phyloP scores from a whole-genome alignment of 192 early-diverging fungal species.

The Umbelopsis sp. region DNA sequence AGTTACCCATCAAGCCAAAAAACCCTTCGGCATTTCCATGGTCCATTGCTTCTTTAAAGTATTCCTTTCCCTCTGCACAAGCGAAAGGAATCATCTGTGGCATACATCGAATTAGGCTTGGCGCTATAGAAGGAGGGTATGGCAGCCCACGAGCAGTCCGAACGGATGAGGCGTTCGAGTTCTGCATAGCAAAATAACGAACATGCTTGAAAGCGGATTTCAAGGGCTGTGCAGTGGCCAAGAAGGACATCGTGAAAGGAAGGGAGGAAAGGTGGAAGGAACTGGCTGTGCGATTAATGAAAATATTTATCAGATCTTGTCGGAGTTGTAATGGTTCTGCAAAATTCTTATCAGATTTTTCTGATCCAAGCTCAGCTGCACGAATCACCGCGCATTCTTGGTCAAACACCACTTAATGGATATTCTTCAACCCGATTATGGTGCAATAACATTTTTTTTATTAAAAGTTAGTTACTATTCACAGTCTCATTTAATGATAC shows the following conservation, averaged over 20 bases:
- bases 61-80: slow-evolving; percentile 29
- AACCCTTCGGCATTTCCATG: slow-evolving; percentile 34
- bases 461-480: background rate
- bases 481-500: background rate
- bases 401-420: too few species aligned
- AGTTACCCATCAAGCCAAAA: slow-evolving; percentile 35
- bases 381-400: too few species aligned
- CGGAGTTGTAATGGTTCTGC: background rate
- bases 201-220: background rate
- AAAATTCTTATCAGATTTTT: slow-evolving; percentile 19
- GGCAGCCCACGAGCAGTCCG: too few species aligned
- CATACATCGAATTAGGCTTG: background rate
- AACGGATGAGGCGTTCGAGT: background rate
- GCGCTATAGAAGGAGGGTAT: too few species aligned
- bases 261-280: background rate
- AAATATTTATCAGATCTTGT: slow-evolving; percentile 11
- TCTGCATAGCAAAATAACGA: background rate
- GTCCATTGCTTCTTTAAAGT: slow-evolving; percentile 31
- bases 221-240: background rate
- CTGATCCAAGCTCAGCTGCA: background rate
- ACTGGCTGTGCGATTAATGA: too few species aligned
- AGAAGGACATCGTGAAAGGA: background rate
- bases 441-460: background rate
- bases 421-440: background rate
- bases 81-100: slow-evolving; percentile 23